A percentile compares a stretch with the other conserved stretches of the same genome.
Conservation (phyloP, 1,284 basidiomycete species). For the Cryptococcus sp. region DNA sequence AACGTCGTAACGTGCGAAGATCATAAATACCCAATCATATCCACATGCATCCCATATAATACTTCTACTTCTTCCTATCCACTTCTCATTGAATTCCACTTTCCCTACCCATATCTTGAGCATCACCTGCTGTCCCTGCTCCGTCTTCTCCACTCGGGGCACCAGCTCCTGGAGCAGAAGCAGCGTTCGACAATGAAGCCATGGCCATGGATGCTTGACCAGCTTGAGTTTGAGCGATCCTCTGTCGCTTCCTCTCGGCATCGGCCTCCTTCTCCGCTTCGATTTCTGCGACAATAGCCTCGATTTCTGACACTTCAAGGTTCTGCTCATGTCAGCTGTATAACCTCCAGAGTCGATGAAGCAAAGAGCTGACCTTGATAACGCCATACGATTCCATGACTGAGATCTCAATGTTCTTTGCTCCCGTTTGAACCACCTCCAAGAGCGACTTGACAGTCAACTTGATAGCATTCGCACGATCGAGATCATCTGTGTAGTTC, state of each 20-base stretch:
- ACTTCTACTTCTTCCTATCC: neutral
- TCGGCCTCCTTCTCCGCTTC: slow-evolving; percentile 96
- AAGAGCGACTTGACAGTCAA: slow-evolving; percentile 91
- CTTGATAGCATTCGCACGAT: slow-evolving; percentile 86
- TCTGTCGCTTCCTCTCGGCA: slow-evolving; percentile 75
- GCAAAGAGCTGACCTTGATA: slow-evolving; percentile 63
- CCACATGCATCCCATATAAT: slow-evolving; percentile 1
- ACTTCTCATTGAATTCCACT: slow-evolving; percentile 36
- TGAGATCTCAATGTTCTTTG: slow-evolving; percentile 97
- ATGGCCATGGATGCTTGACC: slow-evolving; percentile 45
- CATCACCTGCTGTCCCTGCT: slow-evolving; percentile 27
- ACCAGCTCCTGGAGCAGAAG: slow-evolving; percentile 3
- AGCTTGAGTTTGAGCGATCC: slow-evolving; percentile 63
- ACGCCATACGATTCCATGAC: slow-evolving; percentile 93
- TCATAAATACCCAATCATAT: neutral
- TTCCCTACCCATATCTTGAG: slow-evolving; percentile 25
- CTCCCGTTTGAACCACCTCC: slow-evolving; percentile 98
- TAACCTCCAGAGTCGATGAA: neutral
- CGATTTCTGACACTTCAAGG: slow-evolving; percentile 78
- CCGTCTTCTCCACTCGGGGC: slow-evolving; percentile 10
- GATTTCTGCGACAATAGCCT: slow-evolving; percentile 82
- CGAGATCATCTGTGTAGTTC: slow-evolving; percentile 89
- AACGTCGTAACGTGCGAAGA: neutral
- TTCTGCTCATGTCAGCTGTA: slow-evolving; percentile 53
- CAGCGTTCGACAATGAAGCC: slow-evolving; percentile 10